These are phyloP conservation scores for Candida cerambycidarum DNA, from an alignment of 805 yeast species.

Conservation along the genomic window DNA sequence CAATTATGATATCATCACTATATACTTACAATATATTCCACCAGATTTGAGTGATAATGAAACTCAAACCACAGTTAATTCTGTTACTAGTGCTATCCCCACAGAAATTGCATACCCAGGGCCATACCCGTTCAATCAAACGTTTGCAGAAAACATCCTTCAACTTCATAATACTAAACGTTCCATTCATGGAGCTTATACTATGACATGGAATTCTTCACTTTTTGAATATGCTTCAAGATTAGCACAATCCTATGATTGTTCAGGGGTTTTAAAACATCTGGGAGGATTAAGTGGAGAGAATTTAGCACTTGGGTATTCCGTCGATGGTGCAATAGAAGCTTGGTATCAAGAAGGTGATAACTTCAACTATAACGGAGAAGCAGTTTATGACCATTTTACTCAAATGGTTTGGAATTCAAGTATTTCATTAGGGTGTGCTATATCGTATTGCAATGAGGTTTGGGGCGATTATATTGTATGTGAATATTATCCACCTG, in stretches of 20 bases:
- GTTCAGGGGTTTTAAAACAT: slow-evolving; percentile 35
- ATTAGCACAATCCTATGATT: slow-evolving; percentile 32
- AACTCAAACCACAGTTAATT: background rate
- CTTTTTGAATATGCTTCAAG: slow-evolving; percentile 31
- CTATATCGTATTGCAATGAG: slow-evolving; percentile 28
- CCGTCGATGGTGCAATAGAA: slow-evolving; percentile 31
- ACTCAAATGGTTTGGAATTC: slow-evolving; percentile 40
- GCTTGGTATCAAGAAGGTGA: slow-evolving; percentile 44
- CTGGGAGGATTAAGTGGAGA: slow-evolving; percentile 40
- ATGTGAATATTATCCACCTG: slow-evolving; percentile 37
- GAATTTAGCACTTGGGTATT: slow-evolving; percentile 39
- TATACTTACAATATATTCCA: slow-evolving; percentile 5
- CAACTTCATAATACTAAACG: slow-evolving; percentile 31
- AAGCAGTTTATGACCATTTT: slow-evolving; percentile 33
- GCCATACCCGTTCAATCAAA: slow-evolving; percentile 2
- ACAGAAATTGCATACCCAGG: slow-evolving; percentile 3
- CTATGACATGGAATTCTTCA: slow-evolving; percentile 31
- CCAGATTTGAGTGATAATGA: background rate
- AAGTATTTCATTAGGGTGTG: slow-evolving; percentile 35
- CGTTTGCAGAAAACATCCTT: slow-evolving; percentile 15
- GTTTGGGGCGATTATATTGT: slow-evolving; percentile 38
- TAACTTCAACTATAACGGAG: slow-evolving; percentile 23
- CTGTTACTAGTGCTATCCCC: background rate
- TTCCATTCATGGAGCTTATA: slow-evolving; percentile 27
- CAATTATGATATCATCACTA: slow-evolving; percentile 4